These are phyloP conservation scores for Cetraspora pellucida DNA, from an alignment of 192 early-diverging fungal species.

Conservation along the genomic window DNA sequence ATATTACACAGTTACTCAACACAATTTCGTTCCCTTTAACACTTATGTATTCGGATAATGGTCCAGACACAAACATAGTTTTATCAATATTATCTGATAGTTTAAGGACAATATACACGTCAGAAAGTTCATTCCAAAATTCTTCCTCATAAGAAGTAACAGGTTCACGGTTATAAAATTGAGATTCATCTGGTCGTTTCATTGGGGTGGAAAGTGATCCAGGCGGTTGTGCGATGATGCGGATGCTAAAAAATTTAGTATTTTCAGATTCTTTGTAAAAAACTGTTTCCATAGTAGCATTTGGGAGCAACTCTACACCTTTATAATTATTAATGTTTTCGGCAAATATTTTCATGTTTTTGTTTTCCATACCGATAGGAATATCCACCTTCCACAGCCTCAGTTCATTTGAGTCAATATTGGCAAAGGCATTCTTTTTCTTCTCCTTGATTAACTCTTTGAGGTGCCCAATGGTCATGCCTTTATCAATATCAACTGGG, in stretches of 20 bases:
- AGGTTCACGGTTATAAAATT: conserved; percentile 7
- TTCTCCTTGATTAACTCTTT: not conserved
- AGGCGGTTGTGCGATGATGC: not conserved
- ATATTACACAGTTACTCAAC: not conserved
- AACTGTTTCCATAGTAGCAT: not conserved
- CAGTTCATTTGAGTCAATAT: not conserved
- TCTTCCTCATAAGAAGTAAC: not conserved
- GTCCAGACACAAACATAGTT: not conserved
- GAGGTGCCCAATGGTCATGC: not conserved
- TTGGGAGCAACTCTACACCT: not conserved
- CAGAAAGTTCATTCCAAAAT: conserved; percentile 15
- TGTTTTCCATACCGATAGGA: not conserved
- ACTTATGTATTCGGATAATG: conserved; percentile 7
- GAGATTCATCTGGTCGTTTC: not conserved
- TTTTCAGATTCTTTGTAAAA: not conserved
- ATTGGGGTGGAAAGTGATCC: conserved; percentile 3
- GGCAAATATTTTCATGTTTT: not conserved
- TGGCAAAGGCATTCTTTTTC: not conserved
- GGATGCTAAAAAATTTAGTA: not conserved
- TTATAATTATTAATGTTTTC: not conserved
- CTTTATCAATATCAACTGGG: not conserved
- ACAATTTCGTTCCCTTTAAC: conserved; percentile 10
- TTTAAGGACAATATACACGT: conserved; percentile 5
- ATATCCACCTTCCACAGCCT: conserved; percentile 20
- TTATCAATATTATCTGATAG: conserved; percentile 11